A percentile compares a stretch with the other conserved stretches of the same genome.
These are phyloP conservation scores for Eragrostis tef DNA, from an alignment of 202 grass and related monocot genomes.

Conservation along the genomic window DNA sequence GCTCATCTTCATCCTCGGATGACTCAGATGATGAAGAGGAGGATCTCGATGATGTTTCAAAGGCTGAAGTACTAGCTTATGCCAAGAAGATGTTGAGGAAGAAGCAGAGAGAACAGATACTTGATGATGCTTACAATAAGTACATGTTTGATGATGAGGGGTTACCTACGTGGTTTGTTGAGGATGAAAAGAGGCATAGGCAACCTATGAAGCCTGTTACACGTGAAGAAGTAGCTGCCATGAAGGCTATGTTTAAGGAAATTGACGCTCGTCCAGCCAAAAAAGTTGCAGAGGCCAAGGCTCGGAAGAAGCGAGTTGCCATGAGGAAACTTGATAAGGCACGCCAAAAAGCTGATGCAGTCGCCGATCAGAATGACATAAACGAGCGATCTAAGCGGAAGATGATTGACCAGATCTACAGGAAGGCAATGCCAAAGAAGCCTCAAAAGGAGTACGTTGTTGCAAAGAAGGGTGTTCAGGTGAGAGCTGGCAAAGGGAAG, in stretches of 20 bases:
- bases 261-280: slow-evolving; percentile 87
- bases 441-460: slow-evolving; percentile 92
- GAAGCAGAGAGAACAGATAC: slow-evolving; percentile 94
- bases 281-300: slow-evolving; percentile 96
- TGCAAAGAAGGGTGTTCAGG: slow-evolving; percentile 81
- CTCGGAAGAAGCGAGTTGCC: slow-evolving; percentile 76
- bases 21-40: slow-evolving; percentile 66
- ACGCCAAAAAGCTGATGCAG: slow-evolving; percentile 73
- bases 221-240: slow-evolving; percentile 77
- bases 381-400: slow-evolving; percentile 77
- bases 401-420: slow-evolving; percentile 90
- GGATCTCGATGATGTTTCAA: slow-evolving; percentile 64
- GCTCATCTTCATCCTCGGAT: slow-evolving; percentile 74
- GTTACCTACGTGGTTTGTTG: slow-evolving; percentile 80
- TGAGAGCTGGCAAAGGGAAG: slow-evolving; percentile 77
- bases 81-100: slow-evolving; percentile 97
- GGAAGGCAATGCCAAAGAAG: slow-evolving; percentile 81
- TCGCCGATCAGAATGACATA: slow-evolving; percentile 85
- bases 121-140: slow-evolving; percentile 90
- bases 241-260: slow-evolving; percentile 86
- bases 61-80: slow-evolving; percentile 90
- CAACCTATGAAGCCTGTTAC: slow-evolving; percentile 76
- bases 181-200: slow-evolving; percentile 82
- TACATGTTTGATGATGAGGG: slow-evolving; percentile 90
- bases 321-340: slow-evolving; percentile 77